Percentiles rank a stretch among this genome's conserved stretches.
Evolutionary conservation across 768 basidiomycete species (phyloP).

Genomic region (Dentipellis sp.): DNA sequence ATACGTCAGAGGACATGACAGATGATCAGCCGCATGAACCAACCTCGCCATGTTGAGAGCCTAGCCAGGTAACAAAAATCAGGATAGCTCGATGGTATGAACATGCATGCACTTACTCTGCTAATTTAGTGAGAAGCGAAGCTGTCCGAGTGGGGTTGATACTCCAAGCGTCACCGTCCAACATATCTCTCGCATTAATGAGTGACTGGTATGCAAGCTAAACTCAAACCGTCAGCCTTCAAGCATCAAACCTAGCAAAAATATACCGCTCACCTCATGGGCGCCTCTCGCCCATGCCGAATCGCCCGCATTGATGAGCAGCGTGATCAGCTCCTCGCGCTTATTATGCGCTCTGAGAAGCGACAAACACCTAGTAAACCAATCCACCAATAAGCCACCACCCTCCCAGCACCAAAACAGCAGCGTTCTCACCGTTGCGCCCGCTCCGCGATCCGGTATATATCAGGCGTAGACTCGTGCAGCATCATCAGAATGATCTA

Average conservation of each 20-base stretch:
- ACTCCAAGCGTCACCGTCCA: constrained; percentile 46
- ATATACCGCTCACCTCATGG: constrained; percentile 43
- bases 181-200: constrained; percentile 45
- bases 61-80: constrained; percentile 21
- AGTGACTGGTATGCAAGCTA: constrained; percentile 59
- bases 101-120: constrained; percentile 38
- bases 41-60: constrained; percentile 59
- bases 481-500: constrained; percentile 69
- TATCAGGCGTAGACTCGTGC: constrained; percentile 49
- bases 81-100: not conserved
- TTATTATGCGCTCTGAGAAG: constrained; percentile 52
- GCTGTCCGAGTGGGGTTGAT: constrained; percentile 39
- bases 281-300: constrained; percentile 66
- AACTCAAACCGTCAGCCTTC: not conserved
- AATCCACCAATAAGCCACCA: not conserved
- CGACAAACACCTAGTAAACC: constrained; percentile 42
- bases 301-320: constrained; percentile 61
- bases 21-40: not conserved
- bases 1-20: not conserved
- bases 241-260: not conserved
- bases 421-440: constrained; percentile 39
- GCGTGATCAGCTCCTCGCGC: constrained; percentile 49
- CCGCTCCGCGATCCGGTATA: constrained; percentile 64
- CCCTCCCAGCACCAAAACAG: not conserved
- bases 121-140: constrained; percentile 44